Base-by-base conservation (phyloP, 306 rosid genomes). In the Vigna radiata region DNA sequence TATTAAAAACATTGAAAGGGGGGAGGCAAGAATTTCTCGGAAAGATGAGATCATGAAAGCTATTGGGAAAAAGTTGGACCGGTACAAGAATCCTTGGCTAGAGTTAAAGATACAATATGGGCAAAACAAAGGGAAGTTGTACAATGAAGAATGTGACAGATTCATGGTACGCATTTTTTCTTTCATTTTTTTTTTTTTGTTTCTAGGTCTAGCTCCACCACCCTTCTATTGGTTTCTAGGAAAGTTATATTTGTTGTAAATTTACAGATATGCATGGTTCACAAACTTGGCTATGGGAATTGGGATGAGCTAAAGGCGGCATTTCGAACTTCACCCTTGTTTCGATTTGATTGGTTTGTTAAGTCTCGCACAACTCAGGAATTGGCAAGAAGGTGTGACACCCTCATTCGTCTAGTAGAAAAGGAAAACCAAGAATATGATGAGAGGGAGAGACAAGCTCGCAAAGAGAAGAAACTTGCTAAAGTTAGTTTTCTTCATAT, bases 241-340 rank as follows among this genome's bases (percentile, higher is more conserved):
- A 19, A 11, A 58, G 43, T 59, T 63, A 8, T n/a, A 29, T 81
- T 37, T 72, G 15, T 31, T 69, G 46, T 50, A 46, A 73, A 75
- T 72, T 80, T 77, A 67, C 86, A 95, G 98, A 91, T 95, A 72
- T 95, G 99, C 88, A 95, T 91, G 99, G 88, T 95, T 79, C 97
- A 95, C 89, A 95, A 95, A 79, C 97, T 95, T 70, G 99, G 99
- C 73, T 95, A 95, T 78, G 99, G 99, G 50, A 95, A 92, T 83
- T 95, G 99, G 99, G 99, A 95, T 79, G 99, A 95, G 83, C 77
- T 95, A 86, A 95, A 95, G 85, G 98, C 99, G 18, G 97, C 96
- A 43, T 95, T 95, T 67, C 97, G 99, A 50, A 95, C 98, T 5
- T 95, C 99, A 31, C 97, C 99, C 29, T 81, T 95, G 84, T 95